These are phyloP conservation scores for Penicillium sp. DNA, from an alignment of 2,329 filamentous ascomycete species.

Conservation along the genomic window DNA sequence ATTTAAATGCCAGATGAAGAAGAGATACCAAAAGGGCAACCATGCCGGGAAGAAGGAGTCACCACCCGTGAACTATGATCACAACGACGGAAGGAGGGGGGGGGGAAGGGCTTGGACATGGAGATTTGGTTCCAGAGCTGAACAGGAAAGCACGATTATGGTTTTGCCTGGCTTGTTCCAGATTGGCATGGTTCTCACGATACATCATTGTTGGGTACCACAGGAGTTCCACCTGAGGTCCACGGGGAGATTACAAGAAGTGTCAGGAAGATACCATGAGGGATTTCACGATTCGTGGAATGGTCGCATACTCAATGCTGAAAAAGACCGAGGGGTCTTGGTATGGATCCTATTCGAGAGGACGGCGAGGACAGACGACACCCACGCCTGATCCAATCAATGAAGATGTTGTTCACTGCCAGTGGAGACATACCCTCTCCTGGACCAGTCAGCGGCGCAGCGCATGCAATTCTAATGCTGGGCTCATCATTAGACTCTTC, in stretches of 20 bases:
- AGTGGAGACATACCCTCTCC: no score
- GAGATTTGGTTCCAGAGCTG: slow-evolving; percentile 1
- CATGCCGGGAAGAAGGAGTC: no score
- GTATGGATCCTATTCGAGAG: no score
- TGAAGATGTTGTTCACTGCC: no score
- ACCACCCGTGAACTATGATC: no score
- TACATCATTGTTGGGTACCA: not conserved
- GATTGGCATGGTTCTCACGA: not conserved
- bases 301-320: no score
- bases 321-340: not conserved
- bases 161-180: not conserved
- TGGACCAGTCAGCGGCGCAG: no score
- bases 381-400: no score
- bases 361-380: no score
- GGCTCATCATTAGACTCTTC: no score
- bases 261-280: not conserved
- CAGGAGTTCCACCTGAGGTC: not conserved
- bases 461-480: no score
- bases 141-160: slow-evolving; percentile 5
- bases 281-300: not conserved
- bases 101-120: not conserved
- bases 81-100: not conserved
- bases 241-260: not conserved
- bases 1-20: not conserved
- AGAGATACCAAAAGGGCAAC: not conserved